Base-by-base conservation (phyloP, 306 rosid genomes). In the Prunus mume region DNA sequence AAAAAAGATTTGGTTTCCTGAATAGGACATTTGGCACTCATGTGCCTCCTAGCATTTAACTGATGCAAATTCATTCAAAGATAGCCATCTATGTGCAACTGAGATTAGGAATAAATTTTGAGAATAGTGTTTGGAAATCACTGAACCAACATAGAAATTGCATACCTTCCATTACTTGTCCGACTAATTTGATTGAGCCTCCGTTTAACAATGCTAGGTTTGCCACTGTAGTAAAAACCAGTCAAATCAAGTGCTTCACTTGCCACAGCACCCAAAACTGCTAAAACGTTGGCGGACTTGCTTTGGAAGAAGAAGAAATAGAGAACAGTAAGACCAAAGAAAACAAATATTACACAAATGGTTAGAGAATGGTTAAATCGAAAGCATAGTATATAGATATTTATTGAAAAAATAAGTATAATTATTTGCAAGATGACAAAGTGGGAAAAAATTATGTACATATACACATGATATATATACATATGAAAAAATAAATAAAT, bases 231-330 rank as follows among this genome's bases (percentile, higher is more conserved):
- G 92, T 89, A 95, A 76, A 92, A 89, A 71, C 97, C 92, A 25
- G 97, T 92, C 83, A 90, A 80, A 81, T 92, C 97, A 71, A 95
- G 93, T 41, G 97, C 97, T 80, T 95, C 88, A 76, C 93, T 92
- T 65, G 97, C 98, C 80, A 92, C 97, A 69, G 83, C 93, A 71
- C 96, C 96, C 86, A 95, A 85, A 83, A 95, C 95, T 65, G 96
- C 96, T 90, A 95, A 85, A 73, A 95, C 95, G 63, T 92, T 95
- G 90, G 96, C 98, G 79, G 96, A 90, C 89, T 95, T 95, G 91
- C 95, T 92, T 89, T 84, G 81, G 73, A 68, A 86, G 82, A 73
- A 83, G 47, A 73, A 84, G 68, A 78, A 61, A 69, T 46, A 84
- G 32, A 84, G 18, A 85, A 80, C 69, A 51, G 56, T 90, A 76